Conservation (phyloP, 768 basidiomycete species). For the Mycena vulgaris region DNA sequence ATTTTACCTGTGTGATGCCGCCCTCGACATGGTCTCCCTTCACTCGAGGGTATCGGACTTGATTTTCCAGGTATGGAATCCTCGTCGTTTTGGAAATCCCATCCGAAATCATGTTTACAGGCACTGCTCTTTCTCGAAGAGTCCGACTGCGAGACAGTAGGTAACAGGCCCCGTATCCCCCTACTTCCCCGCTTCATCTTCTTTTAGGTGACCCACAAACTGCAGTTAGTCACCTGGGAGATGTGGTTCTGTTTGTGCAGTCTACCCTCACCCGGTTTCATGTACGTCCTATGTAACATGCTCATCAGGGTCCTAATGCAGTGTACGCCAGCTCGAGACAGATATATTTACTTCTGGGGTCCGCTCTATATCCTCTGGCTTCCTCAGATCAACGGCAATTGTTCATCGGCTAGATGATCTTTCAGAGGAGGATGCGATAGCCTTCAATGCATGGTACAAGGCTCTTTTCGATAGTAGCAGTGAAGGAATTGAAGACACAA, state of each 20-base stretch:
- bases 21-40: constrained; percentile 79
- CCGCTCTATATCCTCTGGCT: constrained; percentile 64
- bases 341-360: constrained; percentile 62
- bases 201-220: constrained; percentile 85
- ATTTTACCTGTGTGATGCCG: constrained; percentile 70
- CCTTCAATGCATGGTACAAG: constrained; percentile 78
- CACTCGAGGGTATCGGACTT: constrained; percentile 77
- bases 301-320: constrained; percentile 6
- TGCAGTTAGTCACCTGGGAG: constrained; percentile 82
- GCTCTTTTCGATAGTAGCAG: constrained; percentile 83
- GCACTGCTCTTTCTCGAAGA: constrained; percentile 75
- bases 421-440: constrained; percentile 57
- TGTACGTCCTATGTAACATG: constrained; percentile 51
- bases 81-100: neutral
- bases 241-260: constrained; percentile 85
- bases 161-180: constrained; percentile 56
- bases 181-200: constrained; percentile 13
- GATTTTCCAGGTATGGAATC: neutral
- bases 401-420: constrained; percentile 59
- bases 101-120: constrained; percentile 35
- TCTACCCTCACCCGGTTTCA: constrained; percentile 76
- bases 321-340: constrained; percentile 62
- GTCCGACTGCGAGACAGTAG: constrained; percentile 87
- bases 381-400: constrained; percentile 64
- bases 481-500: constrained; percentile 89